Conservation (phyloP, 495 filamentous ascomycete species). For the Hapsidospora chrysogenum region DNA sequence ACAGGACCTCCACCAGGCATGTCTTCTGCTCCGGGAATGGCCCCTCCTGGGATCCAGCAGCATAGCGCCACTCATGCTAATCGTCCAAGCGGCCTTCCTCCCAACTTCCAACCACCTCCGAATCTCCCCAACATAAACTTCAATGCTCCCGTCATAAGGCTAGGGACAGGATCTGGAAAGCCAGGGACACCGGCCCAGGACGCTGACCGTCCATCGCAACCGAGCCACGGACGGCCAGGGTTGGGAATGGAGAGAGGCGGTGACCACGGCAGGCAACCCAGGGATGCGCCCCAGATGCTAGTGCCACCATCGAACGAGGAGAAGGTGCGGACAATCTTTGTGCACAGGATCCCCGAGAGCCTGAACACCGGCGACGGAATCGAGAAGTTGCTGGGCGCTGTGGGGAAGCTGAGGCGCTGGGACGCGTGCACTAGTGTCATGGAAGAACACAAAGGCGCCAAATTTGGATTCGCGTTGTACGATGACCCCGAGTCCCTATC, state of each 20-base stretch:
- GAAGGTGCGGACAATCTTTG: slow-evolving; percentile 75
- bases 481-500: slow-evolving; percentile 81
- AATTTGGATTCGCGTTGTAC: slow-evolving; percentile 94
- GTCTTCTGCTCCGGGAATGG: slow-evolving; percentile 63
- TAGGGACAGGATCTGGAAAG: slow-evolving; percentile 30
- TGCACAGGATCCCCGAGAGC: slow-evolving; percentile 71
- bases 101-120: slow-evolving; percentile 75
- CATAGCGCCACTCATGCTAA: slow-evolving; percentile 47
- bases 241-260: slow-evolving; percentile 46
- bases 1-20: slow-evolving; percentile 52
- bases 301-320: slow-evolving; percentile 82
- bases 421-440: slow-evolving; percentile 40
- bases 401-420: slow-evolving; percentile 72
- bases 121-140: slow-evolving; percentile 98
- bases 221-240: slow-evolving; percentile 42
- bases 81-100: slow-evolving; percentile 62
- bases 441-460: slow-evolving; percentile 66
- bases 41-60: slow-evolving; percentile 64
- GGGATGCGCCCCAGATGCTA: slow-evolving; percentile 61
- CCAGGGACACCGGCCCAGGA: slow-evolving; percentile 11
- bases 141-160: slow-evolving; percentile 86
- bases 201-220: slow-evolving; percentile 17
- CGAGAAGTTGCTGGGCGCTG: slow-evolving; percentile 62
- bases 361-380: slow-evolving; percentile 63
- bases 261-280: slow-evolving; percentile 51